Base-by-base conservation (phyloP, 2,329 filamentous ascomycete species). In the Scorias spongiosa region DNA sequence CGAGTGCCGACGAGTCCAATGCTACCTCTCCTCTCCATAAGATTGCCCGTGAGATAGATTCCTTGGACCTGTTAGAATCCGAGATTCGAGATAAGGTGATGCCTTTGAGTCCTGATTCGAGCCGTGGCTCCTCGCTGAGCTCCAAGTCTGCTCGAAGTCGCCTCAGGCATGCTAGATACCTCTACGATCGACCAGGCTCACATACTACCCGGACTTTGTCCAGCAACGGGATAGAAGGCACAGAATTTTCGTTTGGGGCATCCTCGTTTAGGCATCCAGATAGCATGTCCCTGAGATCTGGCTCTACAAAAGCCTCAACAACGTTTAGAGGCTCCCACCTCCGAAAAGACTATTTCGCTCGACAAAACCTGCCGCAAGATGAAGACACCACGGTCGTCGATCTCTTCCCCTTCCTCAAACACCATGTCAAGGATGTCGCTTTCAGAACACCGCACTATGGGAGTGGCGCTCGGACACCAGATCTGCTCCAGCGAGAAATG, bases 401-500 rank as follows among this genome's bases (percentile, higher is more conserved):
- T 51, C 68, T 96, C 1, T 95, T 96, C 66, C 86, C 87, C 29
- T 89, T 80, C 55, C 89, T 82, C 2, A 80, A 84, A 44, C 80
- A 81, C 38, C 78, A 88, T 12, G 69, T 96, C 6, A 82, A 76
- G 48, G 86, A 94, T 50, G 76, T 95, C 3, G 80, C 84, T 0
- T 93, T 93, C 58, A 80, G 81, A 54, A 77, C 81, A 40, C 76
- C 80, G 0, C 72, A 78, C 39, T 68, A 70, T 39, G 67, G 63
- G 26, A 60, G 61, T 38, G 60, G 59, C 37, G 58, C 52, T 28
- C 53, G 64, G 11, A 67, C 60, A 6, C 64, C 77, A 8, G 82
- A 95, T 52, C 81, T 93, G 51, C 72, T 95, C 39, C 79, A 89
- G 40, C 75, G 74, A 40, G 88, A 95, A 61, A 95, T 98, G 88